Evolutionary conservation across 192 early-diverging fungal genomes (phyloP).

Genomic region (Pilaira anomala): DNA sequence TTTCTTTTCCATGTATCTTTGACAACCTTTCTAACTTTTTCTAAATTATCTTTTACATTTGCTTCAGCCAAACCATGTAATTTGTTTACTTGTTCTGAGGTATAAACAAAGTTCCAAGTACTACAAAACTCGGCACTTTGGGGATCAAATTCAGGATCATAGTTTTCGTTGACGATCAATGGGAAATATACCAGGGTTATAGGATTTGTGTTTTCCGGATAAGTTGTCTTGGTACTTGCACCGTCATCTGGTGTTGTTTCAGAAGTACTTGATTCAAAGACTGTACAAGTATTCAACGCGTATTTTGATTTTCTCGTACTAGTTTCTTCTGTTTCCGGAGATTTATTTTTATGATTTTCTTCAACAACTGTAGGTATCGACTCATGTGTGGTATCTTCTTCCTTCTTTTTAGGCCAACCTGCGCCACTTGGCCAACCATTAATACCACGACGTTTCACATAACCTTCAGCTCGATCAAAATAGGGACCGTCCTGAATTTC

Average conservation of each 20-base stretch:
- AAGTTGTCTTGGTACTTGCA: slow-evolving; percentile 1
- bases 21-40: slow-evolving; percentile 43
- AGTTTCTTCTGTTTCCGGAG: neutral
- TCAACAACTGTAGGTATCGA: neutral
- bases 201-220: slow-evolving; percentile 26
- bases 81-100: slow-evolving; percentile 56
- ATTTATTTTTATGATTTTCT: neutral
- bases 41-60: slow-evolving; percentile 50
- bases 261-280: slow-evolving; percentile 43
- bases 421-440: slow-evolving; percentile 47
- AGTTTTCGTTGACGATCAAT: slow-evolving; percentile 53
- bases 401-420: slow-evolving; percentile 22
- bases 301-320: slow-evolving; percentile 34
- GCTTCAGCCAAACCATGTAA: slow-evolving; percentile 54
- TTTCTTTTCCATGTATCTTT: slow-evolving; percentile 48
- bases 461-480: slow-evolving; percentile 63
- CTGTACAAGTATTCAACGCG: slow-evolving; percentile 40
- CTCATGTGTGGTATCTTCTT: slow-evolving; percentile 15
- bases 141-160: slow-evolving; percentile 55
- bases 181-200: slow-evolving; percentile 61
- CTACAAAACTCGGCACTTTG: slow-evolving; percentile 56
- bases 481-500: slow-evolving; percentile 63
- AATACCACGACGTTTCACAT: slow-evolving; percentile 55
- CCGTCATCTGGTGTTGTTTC: slow-evolving; percentile 13
- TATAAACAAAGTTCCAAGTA: slow-evolving; percentile 68